These are phyloP conservation scores for Grosmannia clavigera DNA, from an alignment of 2,329 filamentous ascomycete genomes.

Conservation along the genomic window DNA sequence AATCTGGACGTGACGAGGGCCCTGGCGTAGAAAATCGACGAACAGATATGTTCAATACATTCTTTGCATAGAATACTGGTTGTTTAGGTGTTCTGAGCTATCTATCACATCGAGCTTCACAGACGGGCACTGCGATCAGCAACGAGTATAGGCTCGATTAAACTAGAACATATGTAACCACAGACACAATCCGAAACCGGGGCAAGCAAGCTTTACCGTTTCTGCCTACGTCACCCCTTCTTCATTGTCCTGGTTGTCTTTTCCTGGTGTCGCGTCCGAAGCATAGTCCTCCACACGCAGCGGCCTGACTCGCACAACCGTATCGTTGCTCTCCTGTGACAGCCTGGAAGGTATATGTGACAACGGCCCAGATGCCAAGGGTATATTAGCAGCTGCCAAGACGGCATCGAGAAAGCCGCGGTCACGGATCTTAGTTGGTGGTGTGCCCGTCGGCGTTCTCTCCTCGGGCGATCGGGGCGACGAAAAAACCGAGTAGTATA, in stretches of 20 bases:
- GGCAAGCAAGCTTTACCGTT: neutral
- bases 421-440: neutral
- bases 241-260: neutral
- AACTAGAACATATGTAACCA: too few relatives aligned
- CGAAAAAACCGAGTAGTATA: slow-evolving; percentile 3
- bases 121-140: neutral
- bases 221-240: neutral
- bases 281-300: neutral
- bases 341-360: neutral
- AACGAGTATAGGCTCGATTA: too few relatives aligned
- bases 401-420: slow-evolving; percentile 1
- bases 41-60: neutral
- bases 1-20: neutral
- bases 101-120: neutral
- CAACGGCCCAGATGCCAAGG: neutral
- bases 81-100: neutral
- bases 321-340: neutral
- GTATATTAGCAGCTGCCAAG: neutral
- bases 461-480: neutral
- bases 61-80: neutral
- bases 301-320: neutral
- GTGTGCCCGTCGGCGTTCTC: neutral
- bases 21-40: neutral
- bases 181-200: too few relatives aligned
- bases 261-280: neutral